A percentile compares a stretch with the other conserved stretches of the same genome.
Conservation (phyloP, 805 yeast genomes). For the Monosporozyma solicola region DNA sequence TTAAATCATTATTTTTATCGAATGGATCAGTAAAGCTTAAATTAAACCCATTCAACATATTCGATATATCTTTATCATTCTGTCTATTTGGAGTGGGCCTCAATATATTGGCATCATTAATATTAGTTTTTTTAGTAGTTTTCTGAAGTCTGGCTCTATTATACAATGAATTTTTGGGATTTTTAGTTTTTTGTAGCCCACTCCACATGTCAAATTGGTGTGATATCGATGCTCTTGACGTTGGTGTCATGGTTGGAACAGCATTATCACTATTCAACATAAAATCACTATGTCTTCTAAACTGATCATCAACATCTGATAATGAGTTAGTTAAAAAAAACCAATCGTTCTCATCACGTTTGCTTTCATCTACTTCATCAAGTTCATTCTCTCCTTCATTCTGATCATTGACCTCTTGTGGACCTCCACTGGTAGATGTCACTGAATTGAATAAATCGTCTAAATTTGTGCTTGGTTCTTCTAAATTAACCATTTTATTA, state of each 20-base stretch:
- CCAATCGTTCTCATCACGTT: neutral
- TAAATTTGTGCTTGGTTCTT: conserved; percentile 1
- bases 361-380: neutral
- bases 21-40: conserved; percentile 11
- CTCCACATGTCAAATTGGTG: conserved; percentile 24
- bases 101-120: neutral
- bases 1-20: neutral
- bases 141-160: neutral
- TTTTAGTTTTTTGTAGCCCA: conserved; percentile 2
- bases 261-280: conserved; percentile 6
- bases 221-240: conserved; percentile 24
- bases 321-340: neutral
- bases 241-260: conserved; percentile 5
- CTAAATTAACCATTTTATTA: neutral
- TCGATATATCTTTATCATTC: conserved; percentile 17
- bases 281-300: conserved; percentile 19
- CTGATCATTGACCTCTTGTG: neutral
- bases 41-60: conserved; percentile 20
- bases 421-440: neutral
- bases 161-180: neutral
- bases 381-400: neutral
- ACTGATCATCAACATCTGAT: neutral
- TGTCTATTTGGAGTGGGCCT: conserved; percentile 3
- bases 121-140: neutral
- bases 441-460: conserved; percentile 5